Evolutionary conservation across 768 basidiomycete genomes (phyloP).

Genomic region (Psilocybe cubensis): DNA sequence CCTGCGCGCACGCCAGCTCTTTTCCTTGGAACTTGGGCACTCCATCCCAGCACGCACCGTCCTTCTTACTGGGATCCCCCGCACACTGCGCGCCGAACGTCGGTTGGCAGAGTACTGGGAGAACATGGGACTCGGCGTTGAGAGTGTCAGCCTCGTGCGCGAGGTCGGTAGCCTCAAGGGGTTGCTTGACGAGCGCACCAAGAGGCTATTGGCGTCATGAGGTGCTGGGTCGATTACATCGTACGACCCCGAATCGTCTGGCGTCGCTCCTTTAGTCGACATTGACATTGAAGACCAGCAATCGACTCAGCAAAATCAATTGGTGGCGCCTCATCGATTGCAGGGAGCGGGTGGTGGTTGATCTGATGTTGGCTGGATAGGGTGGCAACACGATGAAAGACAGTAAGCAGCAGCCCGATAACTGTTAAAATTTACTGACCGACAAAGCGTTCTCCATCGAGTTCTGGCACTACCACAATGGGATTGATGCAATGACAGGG

Average conservation of each 20-base stretch:
- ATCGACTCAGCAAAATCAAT: no score
- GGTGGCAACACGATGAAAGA: no score
- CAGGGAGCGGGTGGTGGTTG: no score
- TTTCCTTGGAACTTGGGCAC: conserved; percentile 92
- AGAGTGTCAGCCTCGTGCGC: conserved; percentile 89
- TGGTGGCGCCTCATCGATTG: conserved; percentile 81
- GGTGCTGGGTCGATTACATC: conserved; percentile 88
- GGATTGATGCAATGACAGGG: no score
- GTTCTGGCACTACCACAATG: no score
- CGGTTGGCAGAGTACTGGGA: conserved; percentile 94
- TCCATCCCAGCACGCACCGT: conserved; percentile 94
- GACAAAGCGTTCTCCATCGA: no score
- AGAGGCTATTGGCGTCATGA: conserved; percentile 81
- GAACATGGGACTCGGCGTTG: conserved; percentile 82
- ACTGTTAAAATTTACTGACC: no score
- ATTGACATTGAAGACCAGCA: conserved; percentile 45
- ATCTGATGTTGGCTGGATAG: no score
- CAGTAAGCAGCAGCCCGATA: no score
- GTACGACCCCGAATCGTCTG: conserved; percentile 78
- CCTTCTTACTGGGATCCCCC: conserved; percentile 82
- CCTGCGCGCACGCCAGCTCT: conserved; percentile 89
- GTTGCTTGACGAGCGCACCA: conserved; percentile 79
- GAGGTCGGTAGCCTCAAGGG: conserved; percentile 76
- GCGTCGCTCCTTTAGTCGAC: conserved; percentile 51
- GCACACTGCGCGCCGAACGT: conserved; percentile 79